Evolutionary conservation across 192 early-diverging fungal species (phyloP).

Genomic region (Coemansia asiatica): DNA sequence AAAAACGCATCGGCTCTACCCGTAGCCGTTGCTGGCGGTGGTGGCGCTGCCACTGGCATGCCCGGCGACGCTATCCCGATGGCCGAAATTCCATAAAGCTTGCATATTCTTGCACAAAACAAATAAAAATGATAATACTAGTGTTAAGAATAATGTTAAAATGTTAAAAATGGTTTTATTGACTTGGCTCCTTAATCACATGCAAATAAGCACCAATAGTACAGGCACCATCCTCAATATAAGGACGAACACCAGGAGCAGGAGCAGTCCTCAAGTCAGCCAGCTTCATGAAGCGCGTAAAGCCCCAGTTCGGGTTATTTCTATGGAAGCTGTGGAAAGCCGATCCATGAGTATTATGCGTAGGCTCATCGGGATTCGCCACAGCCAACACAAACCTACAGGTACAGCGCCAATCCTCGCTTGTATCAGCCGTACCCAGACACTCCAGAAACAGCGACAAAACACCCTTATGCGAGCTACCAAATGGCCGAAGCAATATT

Average conservation of each 20-base stretch:
- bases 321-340: slow-evolving; percentile 87
- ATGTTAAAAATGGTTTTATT: slow-evolving; percentile 11
- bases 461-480: slow-evolving; percentile 74
- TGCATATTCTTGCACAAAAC: background rate
- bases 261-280: slow-evolving; percentile 54
- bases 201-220: slow-evolving; percentile 75
- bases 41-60: background rate
- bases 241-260: slow-evolving; percentile 56
- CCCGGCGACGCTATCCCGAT: background rate
- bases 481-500: slow-evolving; percentile 85
- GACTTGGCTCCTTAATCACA: slow-evolving; percentile 76
- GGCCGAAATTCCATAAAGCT: background rate
- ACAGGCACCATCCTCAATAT: slow-evolving; percentile 70
- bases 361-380: slow-evolving; percentile 73
- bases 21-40: background rate
- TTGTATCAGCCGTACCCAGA: slow-evolving; percentile 64
- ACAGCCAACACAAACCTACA: slow-evolving; percentile 84
- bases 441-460: slow-evolving; percentile 90
- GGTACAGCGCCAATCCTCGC: slow-evolving; percentile 76
- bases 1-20: slow-evolving; percentile 12
- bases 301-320: slow-evolving; percentile 94
- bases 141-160: background rate
- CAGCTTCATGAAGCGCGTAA: slow-evolving; percentile 76
- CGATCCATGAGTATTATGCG: slow-evolving; percentile 61
- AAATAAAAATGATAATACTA: slow-evolving; percentile 1